Evolutionary conservation across 1,284 basidiomycete species (phyloP).

Genomic region (Ustilago vetiveriae): DNA sequence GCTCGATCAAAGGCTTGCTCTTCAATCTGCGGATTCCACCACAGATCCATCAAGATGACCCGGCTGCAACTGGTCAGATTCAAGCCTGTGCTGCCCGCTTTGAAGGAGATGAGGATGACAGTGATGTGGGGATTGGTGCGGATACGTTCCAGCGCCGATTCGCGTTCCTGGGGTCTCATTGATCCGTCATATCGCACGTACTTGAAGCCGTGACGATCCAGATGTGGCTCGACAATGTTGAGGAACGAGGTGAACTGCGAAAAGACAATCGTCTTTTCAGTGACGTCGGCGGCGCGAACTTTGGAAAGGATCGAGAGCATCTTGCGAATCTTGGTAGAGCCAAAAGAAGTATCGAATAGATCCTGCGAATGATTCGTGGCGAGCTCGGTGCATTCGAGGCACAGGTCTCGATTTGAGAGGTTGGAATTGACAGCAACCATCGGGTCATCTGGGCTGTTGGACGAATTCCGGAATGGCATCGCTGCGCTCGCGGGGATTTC

Average conservation of each 20-base stretch:
- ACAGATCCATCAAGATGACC: constrained; percentile 89
- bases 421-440: constrained; percentile 29
- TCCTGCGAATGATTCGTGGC: constrained; percentile 22
- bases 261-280: constrained; percentile 84
- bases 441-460: constrained; percentile 14
- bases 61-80: constrained; percentile 95
- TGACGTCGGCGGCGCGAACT: constrained; percentile 74
- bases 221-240: constrained; percentile 83
- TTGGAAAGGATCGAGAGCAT: constrained; percentile 78
- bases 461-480: background rate
- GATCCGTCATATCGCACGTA: constrained; percentile 90
- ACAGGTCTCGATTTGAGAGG: constrained; percentile 31
- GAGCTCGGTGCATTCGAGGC: constrained; percentile 47
- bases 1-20: constrained; percentile 95
- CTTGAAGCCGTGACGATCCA: constrained; percentile 74
- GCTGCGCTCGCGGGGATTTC: constrained; percentile 9
- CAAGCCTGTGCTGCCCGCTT: constrained; percentile 91
- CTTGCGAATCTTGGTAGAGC: constrained; percentile 83
- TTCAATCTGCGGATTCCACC: constrained; percentile 75
- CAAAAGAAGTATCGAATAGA: constrained; percentile 69
- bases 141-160: constrained; percentile 79
- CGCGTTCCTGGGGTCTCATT: constrained; percentile 80
- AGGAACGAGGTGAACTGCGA: constrained; percentile 89
- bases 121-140: constrained; percentile 72
- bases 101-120: constrained; percentile 94